These are phyloP conservation scores for Phaeophleospora eucalypticola DNA, from an alignment of 2,329 filamentous ascomycete genomes.

Conservation along the genomic window DNA sequence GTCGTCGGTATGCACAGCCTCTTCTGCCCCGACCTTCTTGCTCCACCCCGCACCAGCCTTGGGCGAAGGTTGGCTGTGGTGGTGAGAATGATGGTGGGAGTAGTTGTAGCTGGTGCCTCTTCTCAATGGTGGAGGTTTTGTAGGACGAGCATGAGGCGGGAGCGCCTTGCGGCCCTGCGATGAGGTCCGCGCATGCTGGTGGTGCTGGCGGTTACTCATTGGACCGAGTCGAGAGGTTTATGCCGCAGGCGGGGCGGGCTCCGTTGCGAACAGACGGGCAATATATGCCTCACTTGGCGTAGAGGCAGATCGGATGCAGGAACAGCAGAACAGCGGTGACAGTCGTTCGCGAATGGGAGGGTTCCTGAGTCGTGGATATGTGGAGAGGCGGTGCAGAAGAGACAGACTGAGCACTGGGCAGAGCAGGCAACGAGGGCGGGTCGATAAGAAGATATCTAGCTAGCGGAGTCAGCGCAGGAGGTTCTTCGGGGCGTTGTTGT, in stretches of 20 bases:
- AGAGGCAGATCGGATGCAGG: slow-evolving; percentile 1
- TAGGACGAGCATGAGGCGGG: slow-evolving; percentile 24
- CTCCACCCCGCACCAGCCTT: slow-evolving; percentile 14
- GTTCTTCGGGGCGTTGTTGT: background rate
- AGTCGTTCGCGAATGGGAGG: slow-evolving; percentile 1
- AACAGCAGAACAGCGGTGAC: slow-evolving; percentile 2
- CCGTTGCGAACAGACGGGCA: slow-evolving; percentile 3
- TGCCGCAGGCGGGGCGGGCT: slow-evolving; percentile 4
- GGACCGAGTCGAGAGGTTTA: slow-evolving; percentile 4
- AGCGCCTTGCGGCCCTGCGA: slow-evolving; percentile 26
- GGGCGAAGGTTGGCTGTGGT: slow-evolving; percentile 8
- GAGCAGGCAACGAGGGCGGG: background rate
- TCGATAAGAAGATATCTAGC: too few relatives aligned
- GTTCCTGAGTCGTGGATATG: background rate
- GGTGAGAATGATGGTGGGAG: slow-evolving; percentile 13
- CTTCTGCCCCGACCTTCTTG: slow-evolving; percentile 17
- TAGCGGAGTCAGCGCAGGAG: background rate
- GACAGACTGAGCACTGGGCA: too few relatives aligned
- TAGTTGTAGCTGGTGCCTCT: slow-evolving; percentile 25
- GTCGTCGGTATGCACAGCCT: slow-evolving; percentile 28
- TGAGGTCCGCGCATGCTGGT: slow-evolving; percentile 22
- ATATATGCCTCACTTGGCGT: background rate
- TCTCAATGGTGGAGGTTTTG: slow-evolving; percentile 22
- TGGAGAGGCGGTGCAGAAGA: background rate
- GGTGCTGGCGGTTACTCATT: slow-evolving; percentile 23